These are phyloP conservation scores for Lactifluus subvellereus DNA, from an alignment of 768 basidiomycete species.

Conservation along the genomic window DNA sequence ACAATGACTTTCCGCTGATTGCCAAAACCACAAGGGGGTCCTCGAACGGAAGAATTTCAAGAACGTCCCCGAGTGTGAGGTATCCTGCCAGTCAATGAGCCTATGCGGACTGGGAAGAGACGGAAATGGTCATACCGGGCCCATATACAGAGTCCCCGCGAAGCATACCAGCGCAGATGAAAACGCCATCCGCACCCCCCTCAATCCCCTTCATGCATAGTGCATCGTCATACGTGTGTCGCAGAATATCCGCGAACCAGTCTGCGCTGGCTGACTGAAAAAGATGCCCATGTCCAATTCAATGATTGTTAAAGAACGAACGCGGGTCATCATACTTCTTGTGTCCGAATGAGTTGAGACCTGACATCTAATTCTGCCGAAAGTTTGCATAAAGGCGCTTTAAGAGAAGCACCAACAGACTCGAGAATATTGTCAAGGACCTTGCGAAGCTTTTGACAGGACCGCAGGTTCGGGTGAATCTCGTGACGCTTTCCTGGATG, in stretches of 20 bases:
- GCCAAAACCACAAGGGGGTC: conserved; percentile 80
- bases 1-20: conserved; percentile 70
- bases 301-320: background rate
- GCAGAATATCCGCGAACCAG: conserved; percentile 80
- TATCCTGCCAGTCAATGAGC: conserved; percentile 39
- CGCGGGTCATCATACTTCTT: conserved; percentile 46
- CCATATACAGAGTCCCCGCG: conserved; percentile 84
- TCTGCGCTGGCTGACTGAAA: conserved; percentile 62
- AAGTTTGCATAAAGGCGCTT: conserved; percentile 70
- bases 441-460: conserved; percentile 41
- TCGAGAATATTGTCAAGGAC: conserved; percentile 61
- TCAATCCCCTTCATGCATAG: conserved; percentile 46
- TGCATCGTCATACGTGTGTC: conserved; percentile 76
- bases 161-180: conserved; percentile 78
- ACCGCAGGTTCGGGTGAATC: conserved; percentile 49
- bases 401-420: conserved; percentile 61
- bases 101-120: background rate
- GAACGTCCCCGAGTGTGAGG: conserved; percentile 77
- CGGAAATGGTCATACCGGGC: conserved; percentile 46
- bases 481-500: conserved; percentile 59
- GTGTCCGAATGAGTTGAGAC: conserved; percentile 66
- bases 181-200: conserved; percentile 70
- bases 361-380: conserved; percentile 64
- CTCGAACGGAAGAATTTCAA: conserved; percentile 86
- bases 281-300: background rate